These are phyloP conservation scores for Physcomitrellopsis africana DNA, from an alignment of 225 moss, liverwort and hornwort genomes.

Conservation along the genomic window DNA sequence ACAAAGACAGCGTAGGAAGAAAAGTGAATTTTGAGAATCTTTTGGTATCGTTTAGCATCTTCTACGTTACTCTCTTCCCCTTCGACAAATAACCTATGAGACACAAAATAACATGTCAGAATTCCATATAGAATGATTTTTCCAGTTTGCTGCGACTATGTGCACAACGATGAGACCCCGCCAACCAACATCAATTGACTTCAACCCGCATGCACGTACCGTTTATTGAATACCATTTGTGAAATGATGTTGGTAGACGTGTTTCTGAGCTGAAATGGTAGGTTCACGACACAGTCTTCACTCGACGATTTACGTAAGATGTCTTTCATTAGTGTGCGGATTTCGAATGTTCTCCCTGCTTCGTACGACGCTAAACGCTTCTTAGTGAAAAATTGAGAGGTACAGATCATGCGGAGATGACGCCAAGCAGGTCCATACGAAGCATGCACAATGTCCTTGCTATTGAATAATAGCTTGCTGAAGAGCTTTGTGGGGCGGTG, in stretches of 20 bases:
- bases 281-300: conserved; percentile 27
- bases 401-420: conserved; percentile 54
- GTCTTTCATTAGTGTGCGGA: conserved; percentile 32
- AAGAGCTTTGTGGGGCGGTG: conserved; percentile 44
- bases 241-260: conserved; percentile 53
- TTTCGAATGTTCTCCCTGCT: conserved; percentile 43
- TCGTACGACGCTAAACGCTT: conserved; percentile 46
- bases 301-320: conserved; percentile 24
- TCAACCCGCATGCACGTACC: conserved; percentile 10
- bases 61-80: conserved; percentile 27
- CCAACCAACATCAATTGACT: background rate
- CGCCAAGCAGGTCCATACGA: conserved; percentile 51
- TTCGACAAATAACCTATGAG: conserved; percentile 43
- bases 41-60: conserved; percentile 51
- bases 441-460: conserved; percentile 37
- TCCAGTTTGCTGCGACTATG: background rate
- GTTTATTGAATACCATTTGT: conserved; percentile 64
- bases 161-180: background rate
- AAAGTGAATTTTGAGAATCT: conserved; percentile 40
- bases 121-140: background rate
- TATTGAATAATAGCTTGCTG: conserved; percentile 23
- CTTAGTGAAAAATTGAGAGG: conserved; percentile 50
- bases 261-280: conserved; percentile 43
- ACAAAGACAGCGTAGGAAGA: conserved; percentile 39
- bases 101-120: background rate